Evolutionary conservation across 352 stramenopile genomes (phyloP).

Genomic region (Pythium phragmiticola): DNA sequence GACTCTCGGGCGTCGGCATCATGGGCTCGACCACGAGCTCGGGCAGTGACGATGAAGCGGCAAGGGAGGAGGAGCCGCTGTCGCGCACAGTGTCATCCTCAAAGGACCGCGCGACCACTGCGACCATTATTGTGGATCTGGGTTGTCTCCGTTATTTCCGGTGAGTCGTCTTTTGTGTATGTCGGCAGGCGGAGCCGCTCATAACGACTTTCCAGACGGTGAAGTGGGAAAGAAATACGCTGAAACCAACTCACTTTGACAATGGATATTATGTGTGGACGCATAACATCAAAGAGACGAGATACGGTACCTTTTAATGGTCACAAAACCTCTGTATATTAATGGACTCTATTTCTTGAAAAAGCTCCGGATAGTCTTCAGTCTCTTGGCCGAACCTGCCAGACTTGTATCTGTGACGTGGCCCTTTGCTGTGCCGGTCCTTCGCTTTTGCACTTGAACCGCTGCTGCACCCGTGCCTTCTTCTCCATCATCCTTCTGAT

Average conservation of each 20-base stretch:
- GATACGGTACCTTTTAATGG: background rate
- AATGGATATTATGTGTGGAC: constrained; percentile 6
- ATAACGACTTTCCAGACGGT: constrained; percentile 16
- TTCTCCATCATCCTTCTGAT: constrained; percentile 4
- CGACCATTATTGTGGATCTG: constrained; percentile 11
- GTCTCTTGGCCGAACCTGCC: constrained; percentile 29
- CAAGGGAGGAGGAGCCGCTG: background rate
- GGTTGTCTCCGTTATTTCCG: background rate
- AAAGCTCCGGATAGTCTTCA: constrained; percentile 64
- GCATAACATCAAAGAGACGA: constrained; percentile 3
- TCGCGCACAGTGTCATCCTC: constrained; percentile 7
- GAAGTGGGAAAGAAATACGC: constrained; percentile 21
- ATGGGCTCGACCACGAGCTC: constrained; percentile 26
- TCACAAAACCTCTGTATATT: background rate
- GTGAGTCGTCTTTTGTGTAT: background rate
- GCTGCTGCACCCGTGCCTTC: constrained; percentile 12
- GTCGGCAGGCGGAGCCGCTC: constrained; percentile 5
- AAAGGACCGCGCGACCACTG: constrained; percentile 10
- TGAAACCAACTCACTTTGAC: constrained; percentile 21
- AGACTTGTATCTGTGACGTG: constrained; percentile 37
- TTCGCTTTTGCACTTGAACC: constrained; percentile 18
- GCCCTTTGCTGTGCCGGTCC: constrained; percentile 22
- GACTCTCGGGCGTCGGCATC: constrained; percentile 10
- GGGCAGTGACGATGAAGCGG: constrained; percentile 6
- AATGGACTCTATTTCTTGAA: constrained; percentile 57